Conservation (phyloP, 768 basidiomycete species). For the Gelatoporia subvermispora region DNA sequence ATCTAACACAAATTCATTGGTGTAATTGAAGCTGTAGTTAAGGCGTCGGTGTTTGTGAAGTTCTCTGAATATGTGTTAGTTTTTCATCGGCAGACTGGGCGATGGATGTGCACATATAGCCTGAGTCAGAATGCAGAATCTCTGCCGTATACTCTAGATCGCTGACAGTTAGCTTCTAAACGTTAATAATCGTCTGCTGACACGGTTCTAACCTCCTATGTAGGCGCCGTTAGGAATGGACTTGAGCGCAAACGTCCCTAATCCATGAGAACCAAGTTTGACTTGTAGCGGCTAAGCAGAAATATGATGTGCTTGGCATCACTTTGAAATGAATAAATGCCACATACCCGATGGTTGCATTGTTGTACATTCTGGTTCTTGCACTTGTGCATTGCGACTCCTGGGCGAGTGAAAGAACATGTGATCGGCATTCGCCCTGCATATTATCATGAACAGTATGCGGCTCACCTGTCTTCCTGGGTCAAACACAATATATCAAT, state of each 20-base stretch:
- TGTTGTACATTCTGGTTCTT: slow-evolving; percentile 26
- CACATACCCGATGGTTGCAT: slow-evolving; percentile 16
- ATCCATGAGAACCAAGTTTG: slow-evolving; percentile 31
- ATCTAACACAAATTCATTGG: slow-evolving; percentile 25
- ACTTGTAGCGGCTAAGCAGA: slow-evolving; percentile 31
- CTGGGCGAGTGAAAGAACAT: slow-evolving; percentile 9
- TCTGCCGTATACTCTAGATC: slow-evolving; percentile 15
- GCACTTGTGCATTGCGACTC: slow-evolving; percentile 17
- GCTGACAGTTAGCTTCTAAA: too few relatives aligned
- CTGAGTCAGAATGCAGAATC: not conserved
- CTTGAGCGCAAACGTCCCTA: slow-evolving; percentile 41
- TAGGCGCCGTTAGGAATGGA: slow-evolving; percentile 18
- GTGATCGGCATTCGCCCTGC: not conserved
- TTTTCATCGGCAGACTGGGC: not conserved
- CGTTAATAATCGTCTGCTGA: not conserved
- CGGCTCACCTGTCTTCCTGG: not conserved
- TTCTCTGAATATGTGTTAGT: not conserved
- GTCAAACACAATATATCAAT: not conserved
- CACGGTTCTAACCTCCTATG: slow-evolving; percentile 30
- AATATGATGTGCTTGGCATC: not conserved
- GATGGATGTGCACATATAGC: not conserved
- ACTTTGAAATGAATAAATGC: not conserved
- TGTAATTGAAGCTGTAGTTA: slow-evolving; percentile 34
- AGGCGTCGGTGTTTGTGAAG: slow-evolving; percentile 11
- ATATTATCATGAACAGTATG: not conserved